Evolutionary conservation across 306 rosid genomes (phyloP).

Genomic region (Dalbergia oliveri): DNA sequence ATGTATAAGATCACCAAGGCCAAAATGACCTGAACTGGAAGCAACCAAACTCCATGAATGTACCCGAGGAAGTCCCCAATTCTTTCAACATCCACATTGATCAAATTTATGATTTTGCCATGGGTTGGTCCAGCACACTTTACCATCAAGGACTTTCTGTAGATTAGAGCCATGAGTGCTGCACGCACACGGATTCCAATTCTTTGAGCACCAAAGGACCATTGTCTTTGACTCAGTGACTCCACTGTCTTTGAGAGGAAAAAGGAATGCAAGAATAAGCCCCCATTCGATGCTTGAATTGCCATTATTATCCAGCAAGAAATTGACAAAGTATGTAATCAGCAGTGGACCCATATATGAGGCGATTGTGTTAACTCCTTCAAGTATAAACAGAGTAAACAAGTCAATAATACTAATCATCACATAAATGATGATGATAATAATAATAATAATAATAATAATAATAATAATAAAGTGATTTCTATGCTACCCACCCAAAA

Average conservation of each 20-base stretch:
- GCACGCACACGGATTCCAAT: constrained; percentile 76
- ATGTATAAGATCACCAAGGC: constrained; percentile 77
- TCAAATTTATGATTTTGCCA: constrained; percentile 72
- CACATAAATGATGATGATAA: not conserved
- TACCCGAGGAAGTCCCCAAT: constrained; percentile 87
- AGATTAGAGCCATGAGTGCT: constrained; percentile 73
- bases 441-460: no score
- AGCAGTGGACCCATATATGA: constrained; percentile 81
- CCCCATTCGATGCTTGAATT: constrained; percentile 65
- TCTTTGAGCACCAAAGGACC: constrained; percentile 90
- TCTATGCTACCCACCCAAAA: constrained; percentile 27
- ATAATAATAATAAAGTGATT: no score
- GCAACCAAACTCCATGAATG: constrained; percentile 89
- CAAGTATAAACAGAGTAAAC: constrained; percentile 4
- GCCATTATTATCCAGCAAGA: constrained; percentile 56
- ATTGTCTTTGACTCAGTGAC: constrained; percentile 85
- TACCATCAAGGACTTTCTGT: constrained; percentile 56
- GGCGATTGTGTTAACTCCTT: constrained; percentile 85
- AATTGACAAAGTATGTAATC: constrained; percentile 78
- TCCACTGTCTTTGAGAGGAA: constrained; percentile 82
- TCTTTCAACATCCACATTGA: constrained; percentile 89
- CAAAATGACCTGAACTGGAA: constrained; percentile 80
- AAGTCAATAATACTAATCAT: not conserved
- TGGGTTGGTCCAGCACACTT: constrained; percentile 65
- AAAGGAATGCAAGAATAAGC: constrained; percentile 71